Percentiles rank a stretch among this genome's conserved stretches.
Conservation (phyloP, 441 rosid species). For the Pelargonium citronellum region DNA sequence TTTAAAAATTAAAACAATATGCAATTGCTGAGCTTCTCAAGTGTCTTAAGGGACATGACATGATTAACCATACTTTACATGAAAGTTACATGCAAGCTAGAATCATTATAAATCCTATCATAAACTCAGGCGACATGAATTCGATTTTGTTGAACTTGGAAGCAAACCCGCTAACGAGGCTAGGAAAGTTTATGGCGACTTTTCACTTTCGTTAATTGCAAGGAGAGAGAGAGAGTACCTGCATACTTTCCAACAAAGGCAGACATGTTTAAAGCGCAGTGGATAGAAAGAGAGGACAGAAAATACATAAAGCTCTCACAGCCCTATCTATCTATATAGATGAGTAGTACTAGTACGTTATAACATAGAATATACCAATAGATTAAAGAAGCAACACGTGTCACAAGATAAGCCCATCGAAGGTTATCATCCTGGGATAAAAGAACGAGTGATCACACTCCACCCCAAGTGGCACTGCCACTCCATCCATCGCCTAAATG, state of each 20-base stretch:
- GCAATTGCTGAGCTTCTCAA: too few species aligned
- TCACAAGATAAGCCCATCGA: conserved; percentile 41
- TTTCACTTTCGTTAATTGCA: background rate
- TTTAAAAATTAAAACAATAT: too few species aligned
- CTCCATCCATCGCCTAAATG: background rate
- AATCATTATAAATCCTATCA: too few species aligned
- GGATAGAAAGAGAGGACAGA: conserved; percentile 26
- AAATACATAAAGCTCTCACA: conserved; percentile 31
- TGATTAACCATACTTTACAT: too few species aligned
- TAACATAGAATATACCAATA: conserved; percentile 37
- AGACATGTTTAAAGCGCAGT: conserved; percentile 46
- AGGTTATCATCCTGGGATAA: conserved; percentile 61
- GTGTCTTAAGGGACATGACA: too few species aligned
- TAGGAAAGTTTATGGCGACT: too few species aligned
- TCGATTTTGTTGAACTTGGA: too few species aligned
- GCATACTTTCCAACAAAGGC: conserved; percentile 82
- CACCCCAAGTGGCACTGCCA: conserved; percentile 36
- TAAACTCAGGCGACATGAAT: too few species aligned
- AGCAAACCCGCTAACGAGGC: too few species aligned
- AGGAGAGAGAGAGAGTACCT: conserved; percentile 35
- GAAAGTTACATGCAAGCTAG: too few species aligned
- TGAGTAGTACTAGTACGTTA: too few species aligned
- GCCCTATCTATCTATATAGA: conserved; percentile 31
- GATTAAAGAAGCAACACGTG: conserved; percentile 40
- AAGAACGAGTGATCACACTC: conserved; percentile 48